Base-by-base conservation (phyloP, 164 flowering plant genomes). In the Berberis thunbergii region DNA sequence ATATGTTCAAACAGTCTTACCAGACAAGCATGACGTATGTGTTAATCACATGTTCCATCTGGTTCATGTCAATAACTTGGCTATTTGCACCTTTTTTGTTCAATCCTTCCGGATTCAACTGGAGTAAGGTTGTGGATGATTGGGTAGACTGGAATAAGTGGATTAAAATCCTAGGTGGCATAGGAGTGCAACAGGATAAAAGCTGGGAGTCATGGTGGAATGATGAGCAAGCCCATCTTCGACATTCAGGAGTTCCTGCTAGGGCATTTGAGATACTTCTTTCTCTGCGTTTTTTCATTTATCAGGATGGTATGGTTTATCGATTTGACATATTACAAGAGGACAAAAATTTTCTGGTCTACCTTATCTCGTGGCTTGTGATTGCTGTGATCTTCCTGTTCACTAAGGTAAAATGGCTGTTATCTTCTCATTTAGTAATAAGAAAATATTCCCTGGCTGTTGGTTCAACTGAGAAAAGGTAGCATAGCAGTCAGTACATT, bases 151-250 rank as follows among this genome's bases (percentile, higher is more conserved):
- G 97, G 97, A 91, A 91, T 68, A 87, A 85, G 73, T 94, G 99
- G 99, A 89, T 91, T 48, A 80, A 73, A 67, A 84, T 85, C 65
- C 88, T 79, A 68, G 97, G 99, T 7, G 96, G 96, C 4, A 91
- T 94, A 41, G 99, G 97, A 48, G 80, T 89, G 45, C 88, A 79
- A 45, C 89, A 76, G 54, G 93, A 87, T 62, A 94, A 88, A 66
- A 91, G 99, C 73, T 94, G 99, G 99, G 85, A 94, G 58, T 86
- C 99, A 49, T 91, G 99, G 97, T 91, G 99, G 99, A 67, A 76
- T 54, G 96, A 88, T 43, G 99, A 91, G 74, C 97, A 88, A 68
- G 80, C 83, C 9, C 95, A 94, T 75, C 85, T 94, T 52, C 81
- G 77, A 49, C 81, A 77, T 66, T 81, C 91, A 38, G 91, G 97